phyloP scores from a whole-genome alignment of 1,139 yeast species.

The Saccharomyces hybrid region DNA sequence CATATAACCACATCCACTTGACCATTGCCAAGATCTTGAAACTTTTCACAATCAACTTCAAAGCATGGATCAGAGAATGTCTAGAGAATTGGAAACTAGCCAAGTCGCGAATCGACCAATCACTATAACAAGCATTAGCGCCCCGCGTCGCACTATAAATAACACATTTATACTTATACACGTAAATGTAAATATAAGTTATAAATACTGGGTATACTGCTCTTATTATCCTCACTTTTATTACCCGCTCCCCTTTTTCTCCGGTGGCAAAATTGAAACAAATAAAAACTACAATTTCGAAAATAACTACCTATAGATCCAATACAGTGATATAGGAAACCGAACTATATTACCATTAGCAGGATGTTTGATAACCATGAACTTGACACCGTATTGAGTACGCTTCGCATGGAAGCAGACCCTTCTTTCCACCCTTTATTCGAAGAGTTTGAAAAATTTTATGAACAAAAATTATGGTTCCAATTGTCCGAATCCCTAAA shows the following conservation, averaged over 20 bases:
- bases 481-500: constrained; percentile 69
- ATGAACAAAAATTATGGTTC: constrained; percentile 76
- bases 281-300: background rate
- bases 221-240: background rate
- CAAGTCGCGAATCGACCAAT: constrained; percentile 6
- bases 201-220: background rate
- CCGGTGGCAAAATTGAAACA: background rate
- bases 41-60: constrained; percentile 25
- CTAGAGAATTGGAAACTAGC: constrained; percentile 32
- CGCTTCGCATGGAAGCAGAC: constrained; percentile 59
- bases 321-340: background rate
- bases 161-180: background rate
- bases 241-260: background rate
- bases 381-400: constrained; percentile 50
- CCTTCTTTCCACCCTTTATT: constrained; percentile 57
- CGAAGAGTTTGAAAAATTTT: constrained; percentile 73
- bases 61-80: constrained; percentile 29
- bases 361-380: constrained; percentile 13
- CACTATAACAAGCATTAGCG: background rate
- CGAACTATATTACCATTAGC: background rate
- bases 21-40: constrained; percentile 23
- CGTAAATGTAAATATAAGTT: background rate
- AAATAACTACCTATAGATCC: background rate
- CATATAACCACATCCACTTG: constrained; percentile 9
- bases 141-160: background rate